Evolutionary conservation across 2,329 filamentous ascomycete genomes (phyloP).

Genomic region (Colletotrichum melonis): DNA sequence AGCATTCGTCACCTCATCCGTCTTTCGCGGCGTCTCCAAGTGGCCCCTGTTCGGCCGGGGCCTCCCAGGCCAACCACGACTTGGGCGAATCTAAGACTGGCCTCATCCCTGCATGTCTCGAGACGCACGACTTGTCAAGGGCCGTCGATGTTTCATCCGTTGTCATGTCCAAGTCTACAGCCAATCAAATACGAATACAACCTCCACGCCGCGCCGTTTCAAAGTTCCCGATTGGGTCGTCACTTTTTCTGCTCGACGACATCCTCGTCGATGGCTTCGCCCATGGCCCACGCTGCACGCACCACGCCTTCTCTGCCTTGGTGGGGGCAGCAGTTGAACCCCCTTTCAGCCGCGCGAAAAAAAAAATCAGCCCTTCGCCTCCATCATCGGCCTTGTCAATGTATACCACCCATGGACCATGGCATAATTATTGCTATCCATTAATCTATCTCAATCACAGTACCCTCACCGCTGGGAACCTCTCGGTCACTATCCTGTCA

Average conservation of each 20-base stretch:
- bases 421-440: slow-evolving; percentile 19
- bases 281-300: not conserved
- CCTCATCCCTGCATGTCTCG: slow-evolving; percentile 14
- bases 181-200: slow-evolving; percentile 10
- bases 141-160: slow-evolving; percentile 32
- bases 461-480: slow-evolving; percentile 10
- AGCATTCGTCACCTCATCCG: slow-evolving; percentile 16
- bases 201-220: slow-evolving; percentile 26
- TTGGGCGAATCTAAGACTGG: not conserved
- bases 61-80: not conserved
- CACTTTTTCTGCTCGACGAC: not conserved
- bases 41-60: not conserved
- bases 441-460: slow-evolving; percentile 30
- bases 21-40: not conserved
- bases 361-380: not conserved
- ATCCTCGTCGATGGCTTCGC: not conserved
- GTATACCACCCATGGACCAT: not conserved
- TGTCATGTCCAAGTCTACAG: not conserved
- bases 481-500: not conserved
- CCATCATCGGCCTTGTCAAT: not conserved
- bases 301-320: not conserved
- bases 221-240: slow-evolving; percentile 25
- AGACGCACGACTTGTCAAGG: slow-evolving; percentile 32
- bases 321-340: not conserved
- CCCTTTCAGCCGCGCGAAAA: slow-evolving; percentile 6